Evolutionary conservation across 225 moss, liverwort and hornwort species (phyloP).

Genomic region (Takakia lepidozioides): DNA sequence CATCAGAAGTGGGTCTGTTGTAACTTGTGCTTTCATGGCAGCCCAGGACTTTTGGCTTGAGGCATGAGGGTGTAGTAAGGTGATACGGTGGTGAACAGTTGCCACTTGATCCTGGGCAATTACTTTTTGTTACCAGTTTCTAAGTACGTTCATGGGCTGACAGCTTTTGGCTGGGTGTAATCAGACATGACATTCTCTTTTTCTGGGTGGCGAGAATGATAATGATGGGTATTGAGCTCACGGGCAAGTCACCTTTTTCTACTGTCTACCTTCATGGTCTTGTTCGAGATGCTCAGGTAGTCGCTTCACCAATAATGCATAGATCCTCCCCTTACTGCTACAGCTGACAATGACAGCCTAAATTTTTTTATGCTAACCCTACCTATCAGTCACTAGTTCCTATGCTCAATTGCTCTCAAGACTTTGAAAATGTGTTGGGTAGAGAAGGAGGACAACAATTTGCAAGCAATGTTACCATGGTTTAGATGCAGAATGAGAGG

Average conservation of each 20-base stretch:
- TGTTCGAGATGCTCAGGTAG: constrained; percentile 77
- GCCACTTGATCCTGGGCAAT: too few species aligned
- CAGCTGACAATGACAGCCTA: neutral
- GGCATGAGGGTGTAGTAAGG: too few species aligned
- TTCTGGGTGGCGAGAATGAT: constrained; percentile 98
- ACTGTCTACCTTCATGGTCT: constrained; percentile 87
- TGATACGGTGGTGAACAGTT: too few species aligned
- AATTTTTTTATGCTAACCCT: neutral
- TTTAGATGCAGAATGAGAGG: neutral
- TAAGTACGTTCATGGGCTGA: too few species aligned
- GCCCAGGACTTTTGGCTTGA: too few species aligned
- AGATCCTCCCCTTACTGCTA: neutral
- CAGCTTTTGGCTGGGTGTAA: constrained; percentile 10
- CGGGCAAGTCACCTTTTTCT: constrained; percentile 76
- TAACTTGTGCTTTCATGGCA: too few species aligned
- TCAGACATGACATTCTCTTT: constrained; percentile 90
- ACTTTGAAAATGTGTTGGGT: neutral
- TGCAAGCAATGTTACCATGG: neutral
- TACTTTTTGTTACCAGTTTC: too few species aligned
- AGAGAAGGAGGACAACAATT: too few species aligned
- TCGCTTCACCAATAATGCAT: neutral
- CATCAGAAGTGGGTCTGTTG: too few species aligned
- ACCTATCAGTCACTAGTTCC: neutral
- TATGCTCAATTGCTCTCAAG: too few species aligned
- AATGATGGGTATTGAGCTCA: constrained; percentile 90